Conservation (phyloP, 805 yeast species). For the Yamadazyma nakazawae region DNA sequence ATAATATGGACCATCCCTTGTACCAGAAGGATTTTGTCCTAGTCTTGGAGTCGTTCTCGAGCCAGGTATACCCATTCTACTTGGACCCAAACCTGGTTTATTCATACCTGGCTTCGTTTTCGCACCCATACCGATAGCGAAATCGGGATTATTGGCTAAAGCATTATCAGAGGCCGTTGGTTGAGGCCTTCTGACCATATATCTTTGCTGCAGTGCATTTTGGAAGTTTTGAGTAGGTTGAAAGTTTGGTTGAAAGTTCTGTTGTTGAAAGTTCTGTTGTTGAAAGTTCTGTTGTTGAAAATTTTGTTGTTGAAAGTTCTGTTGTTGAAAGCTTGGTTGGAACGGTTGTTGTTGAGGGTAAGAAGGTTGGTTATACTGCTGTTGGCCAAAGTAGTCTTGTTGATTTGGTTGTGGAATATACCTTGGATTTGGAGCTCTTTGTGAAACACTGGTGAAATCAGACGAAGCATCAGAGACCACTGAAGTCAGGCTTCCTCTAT, state of each 20-base stretch:
- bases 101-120: conserved; percentile 12
- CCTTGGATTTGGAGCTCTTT: conserved; percentile 65
- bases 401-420: conserved; percentile 30
- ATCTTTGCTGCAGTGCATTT: conserved; percentile 10
- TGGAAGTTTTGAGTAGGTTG: conserved; percentile 2
- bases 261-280: conserved; percentile 6
- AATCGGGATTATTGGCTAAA: conserved; percentile 40
- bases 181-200: conserved; percentile 22
- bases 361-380: conserved; percentile 8
- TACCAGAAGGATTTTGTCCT: not conserved
- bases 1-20: conserved; percentile 10
- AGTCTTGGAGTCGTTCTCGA: conserved; percentile 2
- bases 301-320: conserved; percentile 3
- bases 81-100: conserved; percentile 6
- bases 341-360: conserved; percentile 19
- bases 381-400: conserved; percentile 13
- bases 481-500: conserved; percentile 12
- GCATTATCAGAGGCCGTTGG: conserved; percentile 38
- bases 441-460: conserved; percentile 76
- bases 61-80: conserved; percentile 10
- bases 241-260: not conserved
- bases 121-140: conserved; percentile 25
- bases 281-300: conserved; percentile 9
- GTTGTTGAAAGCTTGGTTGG: conserved; percentile 15
- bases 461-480: conserved; percentile 45